These are phyloP conservation scores for Aspergillus saccharolyticus DNA, from an alignment of 495 filamentous ascomycete genomes.

Conservation along the genomic window DNA sequence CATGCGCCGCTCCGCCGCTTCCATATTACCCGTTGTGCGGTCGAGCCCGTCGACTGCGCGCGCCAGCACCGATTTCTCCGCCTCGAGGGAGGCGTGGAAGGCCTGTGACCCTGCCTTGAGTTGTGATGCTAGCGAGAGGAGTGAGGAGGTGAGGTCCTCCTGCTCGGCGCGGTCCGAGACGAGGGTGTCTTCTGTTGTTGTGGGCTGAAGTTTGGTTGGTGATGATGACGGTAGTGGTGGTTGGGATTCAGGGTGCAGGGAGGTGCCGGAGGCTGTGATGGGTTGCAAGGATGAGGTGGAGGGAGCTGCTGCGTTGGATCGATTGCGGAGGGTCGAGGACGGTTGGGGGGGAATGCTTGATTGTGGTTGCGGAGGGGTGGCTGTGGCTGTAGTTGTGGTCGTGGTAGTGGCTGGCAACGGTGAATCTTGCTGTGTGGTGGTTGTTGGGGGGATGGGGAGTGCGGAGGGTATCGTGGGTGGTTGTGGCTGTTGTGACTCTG, in stretches of 20 bases:
- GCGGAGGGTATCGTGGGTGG: not conserved
- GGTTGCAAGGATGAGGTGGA: conserved; percentile 12
- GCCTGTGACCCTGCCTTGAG: conserved; percentile 69
- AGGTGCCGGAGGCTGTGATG: conserved; percentile 22
- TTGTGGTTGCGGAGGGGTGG: conserved; percentile 4
- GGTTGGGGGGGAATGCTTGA: conserved; percentile 8
- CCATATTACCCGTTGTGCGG: conserved; percentile 66
- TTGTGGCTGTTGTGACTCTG: conserved; percentile 4
- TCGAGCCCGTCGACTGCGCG: conserved; percentile 69
- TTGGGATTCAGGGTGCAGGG: conserved; percentile 12
- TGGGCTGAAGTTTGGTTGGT: conserved; percentile 20
- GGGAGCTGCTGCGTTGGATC: conserved; percentile 15
- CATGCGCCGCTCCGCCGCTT: conserved; percentile 69
- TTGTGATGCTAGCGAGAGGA: conserved; percentile 69
- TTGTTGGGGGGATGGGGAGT: not conserved
- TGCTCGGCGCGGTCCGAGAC: conserved; percentile 72
- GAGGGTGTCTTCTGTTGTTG: conserved; percentile 61
- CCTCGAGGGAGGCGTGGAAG: conserved; percentile 65
- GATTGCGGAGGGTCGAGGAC: conserved; percentile 30
- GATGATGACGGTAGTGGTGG: conserved; percentile 10
- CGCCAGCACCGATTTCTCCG: conserved; percentile 65
- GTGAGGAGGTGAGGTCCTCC: conserved; percentile 73
- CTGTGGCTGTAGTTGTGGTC: conserved; percentile 13
- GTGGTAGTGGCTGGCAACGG: conserved; percentile 8
- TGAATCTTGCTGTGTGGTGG: not conserved